Evolutionary conservation across 75 land plant genomes (phyloP).

Genomic region (Larix kaempferi): DNA sequence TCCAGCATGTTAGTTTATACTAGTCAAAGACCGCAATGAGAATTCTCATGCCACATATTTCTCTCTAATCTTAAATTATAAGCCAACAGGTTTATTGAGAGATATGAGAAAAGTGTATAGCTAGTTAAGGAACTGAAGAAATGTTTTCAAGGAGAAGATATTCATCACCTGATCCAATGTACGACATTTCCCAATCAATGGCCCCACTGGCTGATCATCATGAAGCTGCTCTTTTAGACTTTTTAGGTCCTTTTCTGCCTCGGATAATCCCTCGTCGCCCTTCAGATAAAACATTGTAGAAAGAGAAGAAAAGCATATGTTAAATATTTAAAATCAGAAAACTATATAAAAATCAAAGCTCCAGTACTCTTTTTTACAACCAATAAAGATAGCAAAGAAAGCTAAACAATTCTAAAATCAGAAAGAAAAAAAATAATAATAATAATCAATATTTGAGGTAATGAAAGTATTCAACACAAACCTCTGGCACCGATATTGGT

Average conservation of each 20-base stretch:
- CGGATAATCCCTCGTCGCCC: conserved; percentile 85
- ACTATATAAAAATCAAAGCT: background rate
- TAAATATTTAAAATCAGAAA: background rate
- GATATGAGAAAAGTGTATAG: background rate
- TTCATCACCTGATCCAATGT: conserved; percentile 86
- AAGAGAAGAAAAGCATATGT: background rate
- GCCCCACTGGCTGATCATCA: conserved; percentile 89
- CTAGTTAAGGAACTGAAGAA: background rate
- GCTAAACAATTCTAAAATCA: background rate
- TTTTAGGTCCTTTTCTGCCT: conserved; percentile 69
- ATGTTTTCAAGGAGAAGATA: conserved; percentile 4
- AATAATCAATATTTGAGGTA: background rate
- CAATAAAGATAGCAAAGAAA: background rate
- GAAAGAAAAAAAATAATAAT: conserved; percentile 6
- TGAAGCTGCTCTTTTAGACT: conserved; percentile 78
- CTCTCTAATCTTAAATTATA: background rate
- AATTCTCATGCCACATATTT: background rate
- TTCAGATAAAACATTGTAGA: conserved; percentile 13
- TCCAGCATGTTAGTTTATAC: background rate
- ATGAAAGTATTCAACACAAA: conserved; percentile 19
- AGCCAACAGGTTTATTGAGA: background rate
- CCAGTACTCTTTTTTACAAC: background rate
- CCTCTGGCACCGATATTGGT: conserved; percentile 64
- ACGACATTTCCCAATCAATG: conserved; percentile 78
- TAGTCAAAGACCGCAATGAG: background rate